These are phyloP conservation scores for Kurtzmaniella quercitrusa DNA, from an alignment of 1,139 yeast genomes.

Conservation along the genomic window DNA sequence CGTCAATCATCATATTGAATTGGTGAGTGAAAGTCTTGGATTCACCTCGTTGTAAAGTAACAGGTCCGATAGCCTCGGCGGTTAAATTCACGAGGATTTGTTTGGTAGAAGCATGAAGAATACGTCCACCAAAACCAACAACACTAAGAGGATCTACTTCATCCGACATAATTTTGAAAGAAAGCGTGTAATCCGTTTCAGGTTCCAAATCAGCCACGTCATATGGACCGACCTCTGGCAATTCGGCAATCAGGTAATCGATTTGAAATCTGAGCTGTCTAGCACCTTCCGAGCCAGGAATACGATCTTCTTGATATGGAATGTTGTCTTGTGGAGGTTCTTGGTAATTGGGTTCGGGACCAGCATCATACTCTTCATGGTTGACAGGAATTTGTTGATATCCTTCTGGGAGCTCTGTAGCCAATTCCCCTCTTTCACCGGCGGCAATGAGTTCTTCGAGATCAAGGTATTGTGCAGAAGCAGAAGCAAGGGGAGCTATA, in stretches of 20 bases:
- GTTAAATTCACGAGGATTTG: slow-evolving; percentile 58
- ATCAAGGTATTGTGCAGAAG: background rate
- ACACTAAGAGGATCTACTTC: slow-evolving; percentile 52
- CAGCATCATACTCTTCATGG: background rate
- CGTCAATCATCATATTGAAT: slow-evolving; percentile 51
- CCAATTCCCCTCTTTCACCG: background rate
- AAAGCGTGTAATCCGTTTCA: slow-evolving; percentile 54
- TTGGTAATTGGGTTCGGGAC: background rate
- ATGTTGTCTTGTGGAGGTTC: background rate
- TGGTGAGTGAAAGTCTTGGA: slow-evolving; percentile 44
- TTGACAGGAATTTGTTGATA: background rate
- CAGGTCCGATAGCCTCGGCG: slow-evolving; percentile 61
- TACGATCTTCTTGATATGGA: no score
- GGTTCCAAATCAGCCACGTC: slow-evolving; percentile 43
- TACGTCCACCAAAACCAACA: slow-evolving; percentile 73
- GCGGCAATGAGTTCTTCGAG: background rate
- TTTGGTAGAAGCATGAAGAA: slow-evolving; percentile 54
- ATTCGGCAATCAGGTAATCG: slow-evolving; percentile 40
- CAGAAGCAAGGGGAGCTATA: background rate
- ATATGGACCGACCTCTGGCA: slow-evolving; percentile 29
- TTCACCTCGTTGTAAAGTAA: slow-evolving; percentile 48
- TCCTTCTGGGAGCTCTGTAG: background rate
- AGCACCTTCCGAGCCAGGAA: background rate
- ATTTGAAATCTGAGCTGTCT: slow-evolving; percentile 27
- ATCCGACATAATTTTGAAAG: slow-evolving; percentile 52